Percentiles rank a stretch among this genome's conserved stretches.
phyloP scores from a whole-genome alignment of 306 rosid genomes.

The Erythrophleum fordii region DNA sequence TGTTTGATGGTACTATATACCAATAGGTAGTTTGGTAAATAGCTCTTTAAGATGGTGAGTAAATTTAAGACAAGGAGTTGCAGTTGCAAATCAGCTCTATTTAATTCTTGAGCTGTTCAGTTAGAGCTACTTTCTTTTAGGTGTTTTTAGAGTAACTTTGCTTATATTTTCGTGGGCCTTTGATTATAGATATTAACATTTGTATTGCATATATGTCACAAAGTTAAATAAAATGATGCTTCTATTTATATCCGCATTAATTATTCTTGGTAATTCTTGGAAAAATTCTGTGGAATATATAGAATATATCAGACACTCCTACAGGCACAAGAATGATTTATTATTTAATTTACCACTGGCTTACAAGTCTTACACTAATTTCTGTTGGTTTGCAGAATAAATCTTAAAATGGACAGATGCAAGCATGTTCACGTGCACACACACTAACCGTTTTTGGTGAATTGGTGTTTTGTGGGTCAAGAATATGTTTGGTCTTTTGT shows the following conservation, averaged over 20 bases:
- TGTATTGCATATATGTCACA: background rate
- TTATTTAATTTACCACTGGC: constrained; percentile 1
- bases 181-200: background rate
- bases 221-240: constrained; percentile 19
- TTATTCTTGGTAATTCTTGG: background rate
- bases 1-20: background rate
- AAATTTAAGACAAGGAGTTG: background rate
- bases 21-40: background rate
- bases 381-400: constrained; percentile 20
- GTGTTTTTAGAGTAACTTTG: constrained; percentile 14
- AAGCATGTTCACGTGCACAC: background rate
- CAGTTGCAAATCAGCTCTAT: background rate
- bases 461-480: constrained; percentile 20
- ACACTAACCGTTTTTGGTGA: background rate
- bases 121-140: constrained; percentile 29
- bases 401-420: background rate
- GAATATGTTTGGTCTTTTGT: constrained; percentile 15
- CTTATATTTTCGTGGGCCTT: background rate
- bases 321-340: background rate
- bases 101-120: constrained; percentile 8
- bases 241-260: background rate
- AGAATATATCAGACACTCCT: background rate
- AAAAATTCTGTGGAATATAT: background rate
- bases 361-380: background rate
- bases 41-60: background rate